phyloP scores from a whole-genome alignment of 306 rosid species.

The Canavalia gladiata region DNA sequence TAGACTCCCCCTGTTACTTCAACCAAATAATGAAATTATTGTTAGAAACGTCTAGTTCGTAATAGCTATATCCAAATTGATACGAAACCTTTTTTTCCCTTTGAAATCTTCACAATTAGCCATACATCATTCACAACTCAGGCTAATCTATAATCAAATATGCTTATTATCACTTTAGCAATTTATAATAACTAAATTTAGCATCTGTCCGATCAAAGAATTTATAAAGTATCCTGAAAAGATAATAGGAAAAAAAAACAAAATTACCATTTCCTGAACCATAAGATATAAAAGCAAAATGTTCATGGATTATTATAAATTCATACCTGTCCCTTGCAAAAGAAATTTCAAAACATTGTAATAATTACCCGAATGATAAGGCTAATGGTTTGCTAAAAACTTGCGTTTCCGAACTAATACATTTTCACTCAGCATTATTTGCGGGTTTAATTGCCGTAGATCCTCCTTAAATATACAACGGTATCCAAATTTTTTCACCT shows the following conservation, averaged over 20 bases:
- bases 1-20: neutral
- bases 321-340: neutral
- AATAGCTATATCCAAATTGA: neutral
- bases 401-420: neutral
- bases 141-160: too few species aligned
- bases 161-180: neutral
- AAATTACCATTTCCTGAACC: neutral
- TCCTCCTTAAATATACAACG: conserved; percentile 30
- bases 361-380: too few species aligned
- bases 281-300: neutral
- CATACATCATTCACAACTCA: neutral
- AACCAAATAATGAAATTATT: neutral
- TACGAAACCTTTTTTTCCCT: neutral
- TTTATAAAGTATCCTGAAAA: neutral
- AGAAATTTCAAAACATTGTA: too few species aligned
- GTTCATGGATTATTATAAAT: neutral
- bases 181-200: too few species aligned
- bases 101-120: neutral
- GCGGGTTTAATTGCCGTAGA: neutral
- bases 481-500: neutral
- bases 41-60: neutral
- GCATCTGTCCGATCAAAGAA: too few species aligned
- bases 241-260: too few species aligned
- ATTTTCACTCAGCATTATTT: neutral
- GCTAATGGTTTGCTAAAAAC: neutral